Evolutionary conservation across 345 rosid genomes (phyloP).

Genomic region (Sapria himalayana): DNA sequence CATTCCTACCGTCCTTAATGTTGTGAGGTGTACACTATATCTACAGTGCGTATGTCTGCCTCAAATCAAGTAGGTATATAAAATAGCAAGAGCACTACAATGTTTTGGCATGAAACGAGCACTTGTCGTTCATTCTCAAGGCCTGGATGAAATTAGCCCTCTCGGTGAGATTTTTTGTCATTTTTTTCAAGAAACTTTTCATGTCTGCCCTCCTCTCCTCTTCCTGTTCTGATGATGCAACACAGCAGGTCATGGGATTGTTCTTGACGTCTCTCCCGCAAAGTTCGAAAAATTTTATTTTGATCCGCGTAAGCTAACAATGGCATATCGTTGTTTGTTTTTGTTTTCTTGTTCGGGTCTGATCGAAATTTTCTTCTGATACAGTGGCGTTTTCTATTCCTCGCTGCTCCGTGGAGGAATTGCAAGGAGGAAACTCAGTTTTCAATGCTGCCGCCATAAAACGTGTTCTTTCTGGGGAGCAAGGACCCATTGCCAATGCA

Average conservation of each 20-base stretch:
- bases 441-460: constrained; percentile 50
- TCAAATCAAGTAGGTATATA: constrained; percentile 32
- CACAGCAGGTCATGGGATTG: constrained; percentile 47
- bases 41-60: not conserved
- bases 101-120: constrained; percentile 85
- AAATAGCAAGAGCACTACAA: constrained; percentile 87
- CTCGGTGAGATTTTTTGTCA: constrained; percentile 29
- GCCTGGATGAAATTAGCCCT: constrained; percentile 95
- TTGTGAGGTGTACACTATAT: not conserved
- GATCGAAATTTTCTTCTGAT: not conserved
- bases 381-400: constrained; percentile 85
- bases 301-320: constrained; percentile 48
- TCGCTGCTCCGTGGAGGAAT: constrained; percentile 57
- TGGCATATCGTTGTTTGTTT: not conserved
- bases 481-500: constrained; percentile 67
- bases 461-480: constrained; percentile 57
- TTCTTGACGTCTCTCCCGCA: constrained; percentile 48
- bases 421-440: constrained; percentile 63
- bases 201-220: not conserved
- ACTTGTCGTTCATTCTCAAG: constrained; percentile 82
- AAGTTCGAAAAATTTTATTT: constrained; percentile 54
- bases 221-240: not conserved
- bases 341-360: not conserved
- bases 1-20: not conserved
- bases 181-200: not conserved